These are phyloP conservation scores for Pachyrhizus erosus DNA, from an alignment of 306 rosid genomes.

Conservation along the genomic window DNA sequence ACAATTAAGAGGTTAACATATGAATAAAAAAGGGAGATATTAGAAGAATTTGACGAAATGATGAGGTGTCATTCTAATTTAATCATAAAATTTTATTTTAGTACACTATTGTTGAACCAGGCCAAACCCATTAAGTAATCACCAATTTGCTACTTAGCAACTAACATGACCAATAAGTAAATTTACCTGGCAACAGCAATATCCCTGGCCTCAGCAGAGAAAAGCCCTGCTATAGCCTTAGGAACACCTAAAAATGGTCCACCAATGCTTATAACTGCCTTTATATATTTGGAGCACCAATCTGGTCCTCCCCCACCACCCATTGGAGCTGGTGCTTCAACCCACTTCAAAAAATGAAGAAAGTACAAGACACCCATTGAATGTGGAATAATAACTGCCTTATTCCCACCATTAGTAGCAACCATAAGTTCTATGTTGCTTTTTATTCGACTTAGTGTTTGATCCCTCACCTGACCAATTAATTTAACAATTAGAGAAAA, in stretches of 20 bases:
- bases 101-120: background rate
- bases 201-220: constrained; percentile 87
- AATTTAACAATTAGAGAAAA: constrained; percentile 5
- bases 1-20: background rate
- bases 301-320: constrained; percentile 93
- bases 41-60: background rate
- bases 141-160: constrained; percentile 5
- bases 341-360: constrained; percentile 94
- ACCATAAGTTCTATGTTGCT: constrained; percentile 90
- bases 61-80: background rate
- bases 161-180: background rate
- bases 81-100: background rate
- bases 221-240: constrained; percentile 84
- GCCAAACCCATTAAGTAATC: constrained; percentile 24
- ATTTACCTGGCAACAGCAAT: constrained; percentile 82
- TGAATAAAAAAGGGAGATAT: background rate
- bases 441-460: constrained; percentile 79
- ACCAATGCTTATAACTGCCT: constrained; percentile 82
- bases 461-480: constrained; percentile 75
- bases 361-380: constrained; percentile 91
- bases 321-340: constrained; percentile 86
- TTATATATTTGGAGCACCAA: constrained; percentile 86
- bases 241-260: constrained; percentile 93
- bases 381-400: constrained; percentile 87
- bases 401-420: constrained; percentile 74